Evolutionary conservation across 805 yeast genomes (phyloP), one percentile per base, ranked within the genome.

Genomic region (Barnettozyma sp.): DNA sequence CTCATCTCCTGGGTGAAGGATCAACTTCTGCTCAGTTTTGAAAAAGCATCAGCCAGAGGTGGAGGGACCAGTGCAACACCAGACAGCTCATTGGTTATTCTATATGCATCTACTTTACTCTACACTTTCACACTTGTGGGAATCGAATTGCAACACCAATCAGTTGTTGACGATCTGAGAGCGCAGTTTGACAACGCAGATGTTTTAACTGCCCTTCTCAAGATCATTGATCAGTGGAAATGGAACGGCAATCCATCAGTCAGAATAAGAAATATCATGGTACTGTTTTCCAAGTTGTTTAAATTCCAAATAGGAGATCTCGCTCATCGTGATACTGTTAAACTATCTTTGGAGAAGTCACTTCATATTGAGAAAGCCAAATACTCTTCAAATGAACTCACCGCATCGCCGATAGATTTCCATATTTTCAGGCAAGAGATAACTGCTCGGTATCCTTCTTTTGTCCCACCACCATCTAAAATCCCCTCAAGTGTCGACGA

Each of bases 401-500:
- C 66, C 0, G 78, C 88, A 8, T 78, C 95, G 1, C 95, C 95
- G 0, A 58, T 84, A n/a, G 95, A 88, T 45, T 90, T 84, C 52
- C 78, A 76, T 49, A 76, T 82, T 6, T 87, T 83, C 51, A 66
- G 86, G 42, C 83, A 82, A 35, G 94, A 85, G 41, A 55, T 88
- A 3, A 56, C 67, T 4, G 71, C 85, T 9, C 70, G 94, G 42
- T 90, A 77, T 52, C 97, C 98, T 0, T 61, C 83, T 5, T 79
- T 65, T 43, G 52, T 62, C 5, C 74, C 82, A 11, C 77, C 79
- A 0, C 58, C 63, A 13, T 63, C 71, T 12, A 58, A 59, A 4
- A 44, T 72, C 4, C 76, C 82, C 0, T 54, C 60, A 8, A 62
- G 65, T 28, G 46, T 66, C 34, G 73, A 72, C 43, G 59, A 70